phyloP scores from a whole-genome alignment of 352 stramenopile species.

The Pythium aquatile region DNA sequence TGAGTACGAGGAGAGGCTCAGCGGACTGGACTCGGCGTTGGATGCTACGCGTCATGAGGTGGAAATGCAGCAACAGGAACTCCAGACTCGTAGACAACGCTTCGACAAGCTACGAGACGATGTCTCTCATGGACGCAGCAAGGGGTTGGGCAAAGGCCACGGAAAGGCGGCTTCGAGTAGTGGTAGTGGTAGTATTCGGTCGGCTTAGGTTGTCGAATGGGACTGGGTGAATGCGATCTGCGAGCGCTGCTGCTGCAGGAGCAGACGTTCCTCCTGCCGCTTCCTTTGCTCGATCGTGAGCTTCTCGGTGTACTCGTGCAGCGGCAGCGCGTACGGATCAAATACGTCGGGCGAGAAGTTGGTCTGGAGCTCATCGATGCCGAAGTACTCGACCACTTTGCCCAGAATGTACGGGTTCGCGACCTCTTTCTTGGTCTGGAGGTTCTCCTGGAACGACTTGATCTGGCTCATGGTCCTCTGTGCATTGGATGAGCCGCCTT shows the following conservation, averaged over 20 bases:
- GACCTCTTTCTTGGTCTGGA: constrained; percentile 84
- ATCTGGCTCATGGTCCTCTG: not conserved
- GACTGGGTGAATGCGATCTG: constrained; percentile 25
- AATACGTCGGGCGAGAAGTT: constrained; percentile 70
- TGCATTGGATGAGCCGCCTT: not conserved
- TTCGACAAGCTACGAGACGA: constrained; percentile 27
- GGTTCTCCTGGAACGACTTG: constrained; percentile 58
- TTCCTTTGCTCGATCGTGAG: constrained; percentile 67
- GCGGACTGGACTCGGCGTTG: constrained; percentile 31
- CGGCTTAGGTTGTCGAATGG: constrained; percentile 10
- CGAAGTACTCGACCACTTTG: constrained; percentile 86
- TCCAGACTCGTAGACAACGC: constrained; percentile 5
- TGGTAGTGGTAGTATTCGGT: not conserved
- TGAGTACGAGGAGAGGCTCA: constrained; percentile 41
- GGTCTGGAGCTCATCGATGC: constrained; percentile 77
- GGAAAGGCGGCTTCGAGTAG: constrained; percentile 10
- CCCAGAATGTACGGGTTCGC: constrained; percentile 85
- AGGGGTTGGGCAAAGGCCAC: constrained; percentile 43
- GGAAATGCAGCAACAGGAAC: constrained; percentile 18
- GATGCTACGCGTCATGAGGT: constrained; percentile 22
- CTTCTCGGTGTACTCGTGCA: constrained; percentile 71
- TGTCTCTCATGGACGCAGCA: constrained; percentile 35
- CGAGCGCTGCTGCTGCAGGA: constrained; percentile 36
- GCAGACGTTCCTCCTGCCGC: constrained; percentile 36
- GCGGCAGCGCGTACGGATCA: constrained; percentile 58